Percentiles rank a stretch among this genome's conserved stretches.
These are phyloP conservation scores for Mycena latifolia DNA, from an alignment of 768 basidiomycete species.

Conservation along the genomic window DNA sequence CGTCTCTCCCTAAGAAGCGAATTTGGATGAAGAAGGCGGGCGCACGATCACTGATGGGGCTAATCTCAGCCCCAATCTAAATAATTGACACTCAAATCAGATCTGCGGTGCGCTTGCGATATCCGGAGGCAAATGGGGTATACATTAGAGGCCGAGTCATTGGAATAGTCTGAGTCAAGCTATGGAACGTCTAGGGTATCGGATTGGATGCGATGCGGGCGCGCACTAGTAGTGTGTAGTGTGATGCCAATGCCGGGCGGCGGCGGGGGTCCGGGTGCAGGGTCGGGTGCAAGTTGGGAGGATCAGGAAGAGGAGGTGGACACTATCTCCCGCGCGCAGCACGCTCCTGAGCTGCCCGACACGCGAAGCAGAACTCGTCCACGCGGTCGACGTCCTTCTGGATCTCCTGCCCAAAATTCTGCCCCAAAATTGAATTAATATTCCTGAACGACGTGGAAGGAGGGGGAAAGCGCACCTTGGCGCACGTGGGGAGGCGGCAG, in stretches of 20 bases:
- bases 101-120: too few relatives aligned
- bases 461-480: constrained; percentile 59
- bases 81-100: too few relatives aligned
- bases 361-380: constrained; percentile 78
- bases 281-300: neutral
- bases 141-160: constrained; percentile 23
- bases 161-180: neutral
- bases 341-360: constrained; percentile 65
- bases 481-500: constrained; percentile 68
- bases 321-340: constrained; percentile 36
- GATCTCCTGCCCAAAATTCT: constrained; percentile 79
- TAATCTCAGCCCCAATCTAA: too few relatives aligned
- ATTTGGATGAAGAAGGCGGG: too few relatives aligned
- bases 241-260: neutral
- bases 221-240: too few relatives aligned
- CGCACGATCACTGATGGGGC: too few relatives aligned
- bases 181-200: constrained; percentile 12
- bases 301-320: too few relatives aligned
- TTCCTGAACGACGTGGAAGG: neutral
- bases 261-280: neutral
- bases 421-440: too few relatives aligned
- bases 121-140: constrained; percentile 18
- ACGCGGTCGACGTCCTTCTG: constrained; percentile 78
- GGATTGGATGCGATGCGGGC: neutral
- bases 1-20: too few relatives aligned